These are phyloP conservation scores for Eremothecium cymbalariae DNA, from an alignment of 1,139 yeast genomes.

Conservation along the genomic window DNA sequence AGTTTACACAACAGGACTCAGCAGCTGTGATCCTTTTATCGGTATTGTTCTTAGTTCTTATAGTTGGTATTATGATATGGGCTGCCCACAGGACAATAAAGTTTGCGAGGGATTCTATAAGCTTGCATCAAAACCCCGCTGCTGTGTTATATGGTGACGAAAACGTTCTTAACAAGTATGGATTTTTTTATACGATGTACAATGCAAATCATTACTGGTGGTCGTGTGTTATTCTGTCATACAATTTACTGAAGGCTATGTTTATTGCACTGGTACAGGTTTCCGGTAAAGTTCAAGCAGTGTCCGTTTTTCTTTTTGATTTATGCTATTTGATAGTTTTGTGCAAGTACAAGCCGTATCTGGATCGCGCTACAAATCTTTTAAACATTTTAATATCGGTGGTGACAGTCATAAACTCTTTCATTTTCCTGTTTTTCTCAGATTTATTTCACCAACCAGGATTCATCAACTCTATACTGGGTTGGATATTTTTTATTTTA, in stretches of 20 bases:
- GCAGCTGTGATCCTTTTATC: slow-evolving; percentile 71
- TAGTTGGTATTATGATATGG: slow-evolving; percentile 49
- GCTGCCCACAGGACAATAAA: slow-evolving; percentile 49
- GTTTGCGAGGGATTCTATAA: slow-evolving; percentile 50
- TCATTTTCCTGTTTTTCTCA: slow-evolving; percentile 66
- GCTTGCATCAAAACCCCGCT: slow-evolving; percentile 59
- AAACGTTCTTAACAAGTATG: slow-evolving; percentile 56
- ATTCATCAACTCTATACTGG: slow-evolving; percentile 65
- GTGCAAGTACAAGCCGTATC: slow-evolving; percentile 53
- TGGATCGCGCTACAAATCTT: slow-evolving; percentile 66
- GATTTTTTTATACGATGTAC: slow-evolving; percentile 78
- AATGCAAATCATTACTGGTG: slow-evolving; percentile 70
- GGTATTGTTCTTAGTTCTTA: slow-evolving; percentile 48
- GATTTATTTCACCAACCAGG: slow-evolving; percentile 63
- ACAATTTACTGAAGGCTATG: slow-evolving; percentile 50
- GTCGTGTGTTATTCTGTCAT: slow-evolving; percentile 49
- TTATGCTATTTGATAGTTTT: slow-evolving; percentile 51
- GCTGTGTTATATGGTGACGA: slow-evolving; percentile 68
- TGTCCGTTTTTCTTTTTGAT: slow-evolving; percentile 58
- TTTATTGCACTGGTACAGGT: slow-evolving; percentile 63
- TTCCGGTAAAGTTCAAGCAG: slow-evolving; percentile 62
- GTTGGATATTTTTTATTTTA: slow-evolving; percentile 67
- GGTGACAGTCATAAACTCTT: slow-evolving; percentile 61
- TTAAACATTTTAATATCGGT: slow-evolving; percentile 55
- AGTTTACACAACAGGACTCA: slow-evolving; percentile 60